Base-by-base conservation (phyloP, 1,284 basidiomycete genomes). In the Ceratobasidium sp. region DNA sequence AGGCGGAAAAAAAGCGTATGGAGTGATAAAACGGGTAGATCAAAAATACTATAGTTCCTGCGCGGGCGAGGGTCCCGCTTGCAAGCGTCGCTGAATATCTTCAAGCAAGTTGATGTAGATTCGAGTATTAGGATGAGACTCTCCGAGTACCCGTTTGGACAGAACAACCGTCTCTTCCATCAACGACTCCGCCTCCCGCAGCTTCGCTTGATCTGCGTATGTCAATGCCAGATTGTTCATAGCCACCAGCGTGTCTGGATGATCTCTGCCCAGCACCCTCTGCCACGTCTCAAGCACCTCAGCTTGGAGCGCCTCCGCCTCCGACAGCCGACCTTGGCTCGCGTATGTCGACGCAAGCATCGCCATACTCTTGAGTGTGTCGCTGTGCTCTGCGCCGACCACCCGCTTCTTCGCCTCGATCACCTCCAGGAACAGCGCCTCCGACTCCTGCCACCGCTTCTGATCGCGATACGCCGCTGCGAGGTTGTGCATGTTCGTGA, bases 381-480 rank as follows among this genome's bases (percentile, higher is more conserved):
- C 56, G 19, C 1, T 56, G 41, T 72, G 69, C 1, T 59, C 54
- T 4, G 15, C 22, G 2, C 67, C 67, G 14, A 60, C 19, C 33
- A 45, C n/a, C 33, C 29, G 41, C 36, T 33, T 33, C 0, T 31
- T 24, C 6, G 14, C 27, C n/a, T 22, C 2, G 19, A 72, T 11
- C 14, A 72, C 67, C 7, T 72, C 59, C 41, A 60, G n/a, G n/a
- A n/a, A n/a, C n/a, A n/a, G n/a, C n/a, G n/a, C n/a, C n/a, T n/a
- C n/a, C n/a, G n/a, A n/a, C n/a, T n/a, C 27, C 6, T 64, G 14
- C 17, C 17, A 48, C 29, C 8, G 17, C 27, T 14, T 14, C 27
- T 48, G 71, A 1, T 47, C n/a, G 0, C 1, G 19, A 48, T 73
- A 73, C 14, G 47, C 65, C 2, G 1, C n/a, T 1, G 71, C 71